Evolutionary conservation across 1,284 basidiomycete species (phyloP), one percentile per base, ranked within the genome.

Genomic region (Coniferiporia sulphurascens): DNA sequence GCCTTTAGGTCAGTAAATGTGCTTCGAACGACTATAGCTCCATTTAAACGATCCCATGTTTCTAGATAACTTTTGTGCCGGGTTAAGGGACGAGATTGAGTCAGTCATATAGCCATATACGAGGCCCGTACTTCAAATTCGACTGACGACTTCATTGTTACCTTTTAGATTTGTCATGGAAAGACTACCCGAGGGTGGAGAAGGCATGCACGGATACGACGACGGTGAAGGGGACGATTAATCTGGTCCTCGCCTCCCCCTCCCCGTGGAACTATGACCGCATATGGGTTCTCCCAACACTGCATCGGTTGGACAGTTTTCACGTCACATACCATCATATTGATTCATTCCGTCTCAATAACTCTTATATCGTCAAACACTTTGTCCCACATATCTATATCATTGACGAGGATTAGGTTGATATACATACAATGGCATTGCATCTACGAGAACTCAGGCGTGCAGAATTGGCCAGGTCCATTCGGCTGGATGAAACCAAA

Each of bases 391-490:
- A 46, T 41, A 19, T 52, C 41, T 48, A 55, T 55, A 36, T 19
- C 53, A 55, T 55, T 46, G 45, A 45, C 27, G 17, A 45, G 44
- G 22, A 44, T 35, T 35, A 45, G 17, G 36, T 44, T 56, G 48
- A 46, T 48, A 57, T 52, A 56, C 48, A 52, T 48, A 46, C 54
- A 55, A 55, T 49, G 45, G 53, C 52, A 53, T 52, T 62, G 43
- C 48, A 67, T 55, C 75, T 87, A 94, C 68, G 83, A 80, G 73
- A 98, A 98, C 70, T 98, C 95, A 51, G 90, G 87, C 66, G 78
- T 76, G 73, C 95, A 97, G 72, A 85, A 84, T 72, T 95, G 87
- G 68, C 95, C 95, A 50, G 95, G 95, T 62, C 95, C 95, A 69
- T 95, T 95, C 36, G 95, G 95, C 92, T 96, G 9, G 12, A 41